These are phyloP conservation scores for Xerophyta viscosa DNA, from an alignment of 106 monocot species.

Conservation along the genomic window DNA sequence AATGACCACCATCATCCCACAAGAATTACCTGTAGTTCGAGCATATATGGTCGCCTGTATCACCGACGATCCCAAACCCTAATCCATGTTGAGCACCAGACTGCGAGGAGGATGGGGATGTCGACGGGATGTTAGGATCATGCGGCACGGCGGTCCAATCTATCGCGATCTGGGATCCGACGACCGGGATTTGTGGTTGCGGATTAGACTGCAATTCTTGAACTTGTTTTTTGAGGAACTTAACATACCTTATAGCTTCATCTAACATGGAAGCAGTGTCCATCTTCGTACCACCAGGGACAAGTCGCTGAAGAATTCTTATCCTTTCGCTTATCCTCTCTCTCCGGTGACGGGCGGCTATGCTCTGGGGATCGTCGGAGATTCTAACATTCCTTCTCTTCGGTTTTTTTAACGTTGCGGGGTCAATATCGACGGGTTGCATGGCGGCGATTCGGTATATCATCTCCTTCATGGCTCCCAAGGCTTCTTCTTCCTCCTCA, in stretches of 20 bases:
- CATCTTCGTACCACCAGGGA: constrained; percentile 77
- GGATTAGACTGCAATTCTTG: constrained; percentile 27
- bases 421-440: constrained; percentile 86
- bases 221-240: constrained; percentile 56
- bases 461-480: constrained; percentile 85
- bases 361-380: constrained; percentile 82
- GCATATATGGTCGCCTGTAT: too few relatives aligned
- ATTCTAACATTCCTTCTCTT: constrained; percentile 65
- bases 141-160: constrained; percentile 1
- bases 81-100: too few relatives aligned
- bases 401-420: constrained; percentile 58
- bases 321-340: constrained; percentile 74
- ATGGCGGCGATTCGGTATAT: constrained; percentile 78
- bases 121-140: too few relatives aligned
- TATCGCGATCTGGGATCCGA: too few relatives aligned
- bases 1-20: too few relatives aligned
- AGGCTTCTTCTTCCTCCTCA: constrained; percentile 28
- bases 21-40: too few relatives aligned
- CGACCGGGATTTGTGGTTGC: not conserved
- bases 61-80: too few relatives aligned
- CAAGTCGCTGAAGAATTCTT: constrained; percentile 63
- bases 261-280: constrained; percentile 82
- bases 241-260: constrained; percentile 72
- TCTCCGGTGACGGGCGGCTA: constrained; percentile 62
- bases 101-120: too few relatives aligned